Conservation (phyloP, 129 eudicot genomes). For the Artemisia tridentata region DNA sequence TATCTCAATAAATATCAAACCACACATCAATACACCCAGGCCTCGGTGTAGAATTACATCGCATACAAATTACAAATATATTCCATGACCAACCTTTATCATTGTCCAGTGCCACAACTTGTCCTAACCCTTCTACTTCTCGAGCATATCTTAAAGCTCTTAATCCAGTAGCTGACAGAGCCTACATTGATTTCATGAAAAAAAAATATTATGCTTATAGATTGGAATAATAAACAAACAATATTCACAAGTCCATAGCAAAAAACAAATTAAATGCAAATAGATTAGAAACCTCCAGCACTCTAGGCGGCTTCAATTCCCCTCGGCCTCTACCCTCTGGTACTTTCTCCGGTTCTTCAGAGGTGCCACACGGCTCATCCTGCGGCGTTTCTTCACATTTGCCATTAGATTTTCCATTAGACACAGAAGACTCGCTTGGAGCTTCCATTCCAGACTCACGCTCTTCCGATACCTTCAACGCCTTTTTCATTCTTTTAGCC, state of each 20-base stretch:
- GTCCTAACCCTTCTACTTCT: constrained; percentile 85
- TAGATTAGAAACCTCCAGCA: constrained; percentile 68
- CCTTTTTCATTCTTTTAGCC: constrained; percentile 50
- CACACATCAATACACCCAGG: too few species aligned
- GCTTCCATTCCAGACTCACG: constrained; percentile 37
- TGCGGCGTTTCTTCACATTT: constrained; percentile 40
- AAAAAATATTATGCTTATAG: not conserved
- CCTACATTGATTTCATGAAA: constrained; percentile 44
- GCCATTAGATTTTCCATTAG: constrained; percentile 53
- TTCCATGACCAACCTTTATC: constrained; percentile 55
- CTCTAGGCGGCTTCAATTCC: constrained; percentile 85
- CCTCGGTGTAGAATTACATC: too few species aligned
- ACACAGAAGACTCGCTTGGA: constrained; percentile 31
- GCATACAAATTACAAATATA: not conserved
- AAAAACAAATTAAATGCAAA: not conserved
- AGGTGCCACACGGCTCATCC: constrained; percentile 37
- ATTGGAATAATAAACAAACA: not conserved
- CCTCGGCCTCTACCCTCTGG: constrained; percentile 45
- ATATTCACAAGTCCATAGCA: not conserved
- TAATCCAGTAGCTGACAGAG: constrained; percentile 90
- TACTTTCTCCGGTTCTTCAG: constrained; percentile 43
- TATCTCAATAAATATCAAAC: too few species aligned
- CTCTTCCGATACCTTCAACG: constrained; percentile 38
- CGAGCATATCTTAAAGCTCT: constrained; percentile 98
- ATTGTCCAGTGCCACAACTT: constrained; percentile 93